phyloP scores from a whole-genome alignment of 495 filamentous ascomycete species.

The Xylaria sp. region DNA sequence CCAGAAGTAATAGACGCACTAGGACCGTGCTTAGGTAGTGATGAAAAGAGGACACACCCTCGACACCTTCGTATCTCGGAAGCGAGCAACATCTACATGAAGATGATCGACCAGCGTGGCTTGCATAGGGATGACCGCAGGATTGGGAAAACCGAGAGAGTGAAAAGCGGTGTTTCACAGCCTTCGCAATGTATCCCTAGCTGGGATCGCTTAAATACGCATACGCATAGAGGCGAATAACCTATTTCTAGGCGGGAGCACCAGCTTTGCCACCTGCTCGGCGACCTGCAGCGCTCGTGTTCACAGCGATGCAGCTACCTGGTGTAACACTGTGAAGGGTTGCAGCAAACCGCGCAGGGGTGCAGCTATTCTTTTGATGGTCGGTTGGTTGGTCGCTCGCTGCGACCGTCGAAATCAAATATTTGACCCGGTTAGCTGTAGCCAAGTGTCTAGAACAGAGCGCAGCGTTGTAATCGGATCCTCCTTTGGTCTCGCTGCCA shows the following conservation, averaged over 20 bases:
- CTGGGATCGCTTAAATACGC: not conserved
- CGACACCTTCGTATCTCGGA: slow-evolving; percentile 15
- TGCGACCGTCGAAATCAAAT: slow-evolving; percentile 17
- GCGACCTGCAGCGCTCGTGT: slow-evolving; percentile 25
- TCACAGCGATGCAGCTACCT: slow-evolving; percentile 23
- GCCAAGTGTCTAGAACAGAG: slow-evolving; percentile 29
- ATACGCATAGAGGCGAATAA: not conserved
- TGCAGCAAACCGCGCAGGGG: slow-evolving; percentile 6
- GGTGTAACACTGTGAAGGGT: slow-evolving; percentile 20
- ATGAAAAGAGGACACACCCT: no score
- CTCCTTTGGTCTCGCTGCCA: slow-evolving; percentile 10
- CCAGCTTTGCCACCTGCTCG: slow-evolving; percentile 7
- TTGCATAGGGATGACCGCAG: slow-evolving; percentile 3
- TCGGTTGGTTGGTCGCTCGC: slow-evolving; percentile 12
- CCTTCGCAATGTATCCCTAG: not conserved
- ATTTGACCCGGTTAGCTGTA: slow-evolving; percentile 18
- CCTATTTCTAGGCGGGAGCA: slow-evolving; percentile 1
- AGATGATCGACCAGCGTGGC: slow-evolving; percentile 17
- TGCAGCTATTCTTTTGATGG: slow-evolving; percentile 9
- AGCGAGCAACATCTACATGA: slow-evolving; percentile 8
- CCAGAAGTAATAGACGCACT: slow-evolving; percentile 2
- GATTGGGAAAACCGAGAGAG: not conserved
- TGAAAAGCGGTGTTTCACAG: slow-evolving; percentile 14
- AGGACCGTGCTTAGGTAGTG: not conserved
- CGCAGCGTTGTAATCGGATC: slow-evolving; percentile 21